Percentiles rank a stretch among this genome's conserved stretches.
phyloP scores from a whole-genome alignment of 495 filamentous ascomycete genomes.

The Aspergillus nidulans region DNA sequence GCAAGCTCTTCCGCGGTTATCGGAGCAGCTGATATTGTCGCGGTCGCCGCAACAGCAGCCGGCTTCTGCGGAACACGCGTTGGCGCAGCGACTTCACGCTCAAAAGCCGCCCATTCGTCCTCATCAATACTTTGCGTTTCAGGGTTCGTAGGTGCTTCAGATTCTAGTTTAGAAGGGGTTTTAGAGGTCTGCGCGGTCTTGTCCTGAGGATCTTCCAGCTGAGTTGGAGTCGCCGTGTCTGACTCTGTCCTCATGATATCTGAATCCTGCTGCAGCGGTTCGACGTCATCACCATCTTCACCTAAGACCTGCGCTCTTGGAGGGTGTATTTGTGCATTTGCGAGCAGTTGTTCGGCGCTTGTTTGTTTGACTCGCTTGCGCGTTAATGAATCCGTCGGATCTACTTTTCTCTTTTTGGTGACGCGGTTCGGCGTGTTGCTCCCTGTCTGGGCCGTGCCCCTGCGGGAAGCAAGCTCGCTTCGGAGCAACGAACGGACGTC shows the following conservation, averaged over 20 bases:
- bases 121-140: constrained; percentile 55
- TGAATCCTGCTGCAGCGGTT: constrained; percentile 25
- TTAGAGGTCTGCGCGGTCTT: constrained; percentile 12
- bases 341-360: constrained; percentile 23
- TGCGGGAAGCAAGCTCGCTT: constrained; percentile 72
- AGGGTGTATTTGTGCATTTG: constrained; percentile 21
- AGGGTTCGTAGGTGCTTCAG: constrained; percentile 9
- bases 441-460: constrained; percentile 49
- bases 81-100: constrained; percentile 71
- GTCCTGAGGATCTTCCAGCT: constrained; percentile 16
- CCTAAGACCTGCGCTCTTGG: constrained; percentile 24
- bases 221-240: constrained; percentile 14
- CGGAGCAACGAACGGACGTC: constrained; percentile 80
- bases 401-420: constrained; percentile 57
- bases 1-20: constrained; percentile 70
- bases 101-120: constrained; percentile 86
- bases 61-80: constrained; percentile 32
- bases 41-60: constrained; percentile 28
- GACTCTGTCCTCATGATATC: constrained; percentile 25
- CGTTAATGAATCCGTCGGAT: constrained; percentile 40
- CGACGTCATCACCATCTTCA: constrained; percentile 20
- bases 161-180: constrained; percentile 15
- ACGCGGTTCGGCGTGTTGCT: constrained; percentile 35
- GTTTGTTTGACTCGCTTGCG: constrained; percentile 47
- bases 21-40: constrained; percentile 63